Evolutionary conservation across 139 green algal species (phyloP).

Genomic region (Desmodesmus armatus): DNA sequence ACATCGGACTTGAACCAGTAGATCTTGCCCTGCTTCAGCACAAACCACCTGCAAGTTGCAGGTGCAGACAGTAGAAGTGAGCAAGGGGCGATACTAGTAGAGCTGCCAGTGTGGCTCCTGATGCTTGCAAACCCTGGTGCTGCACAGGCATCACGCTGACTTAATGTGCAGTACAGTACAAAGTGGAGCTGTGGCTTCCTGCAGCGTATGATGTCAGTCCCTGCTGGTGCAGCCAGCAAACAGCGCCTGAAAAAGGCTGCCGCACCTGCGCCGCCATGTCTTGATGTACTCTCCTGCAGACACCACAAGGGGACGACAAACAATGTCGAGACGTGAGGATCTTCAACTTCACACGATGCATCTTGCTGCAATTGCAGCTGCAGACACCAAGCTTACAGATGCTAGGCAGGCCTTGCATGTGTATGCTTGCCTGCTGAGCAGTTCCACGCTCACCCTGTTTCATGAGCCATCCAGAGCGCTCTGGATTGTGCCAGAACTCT

Average conservation of each 20-base stretch:
- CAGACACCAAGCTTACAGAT: background rate
- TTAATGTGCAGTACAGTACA: too few species aligned
- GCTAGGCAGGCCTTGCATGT: background rate
- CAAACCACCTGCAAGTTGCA: conserved; percentile 95
- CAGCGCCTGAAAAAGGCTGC: too few species aligned
- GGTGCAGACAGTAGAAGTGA: background rate
- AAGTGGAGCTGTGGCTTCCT: too few species aligned
- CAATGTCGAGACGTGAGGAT: background rate
- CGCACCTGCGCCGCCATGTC: conserved; percentile 89
- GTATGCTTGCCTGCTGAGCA: background rate
- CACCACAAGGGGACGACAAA: background rate
- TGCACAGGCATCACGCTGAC: too few species aligned
- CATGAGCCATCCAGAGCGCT: conserved; percentile 91
- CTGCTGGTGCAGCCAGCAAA: too few species aligned
- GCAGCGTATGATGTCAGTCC: too few species aligned
- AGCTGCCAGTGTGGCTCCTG: background rate
- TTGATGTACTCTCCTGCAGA: conserved; percentile 95
- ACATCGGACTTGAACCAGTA: conserved; percentile 98
- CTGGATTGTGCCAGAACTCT: conserved; percentile 90
- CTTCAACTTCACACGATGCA: too few species aligned
- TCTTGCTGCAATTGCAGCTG: background rate
- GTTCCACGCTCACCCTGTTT: conserved; percentile 88
- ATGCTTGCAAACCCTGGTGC: background rate
- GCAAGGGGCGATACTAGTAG: background rate
- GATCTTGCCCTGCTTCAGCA: conserved; percentile 98